Evolutionary conservation across 768 basidiomycete genomes (phyloP).

Genomic region (Dentipellis fragilis): DNA sequence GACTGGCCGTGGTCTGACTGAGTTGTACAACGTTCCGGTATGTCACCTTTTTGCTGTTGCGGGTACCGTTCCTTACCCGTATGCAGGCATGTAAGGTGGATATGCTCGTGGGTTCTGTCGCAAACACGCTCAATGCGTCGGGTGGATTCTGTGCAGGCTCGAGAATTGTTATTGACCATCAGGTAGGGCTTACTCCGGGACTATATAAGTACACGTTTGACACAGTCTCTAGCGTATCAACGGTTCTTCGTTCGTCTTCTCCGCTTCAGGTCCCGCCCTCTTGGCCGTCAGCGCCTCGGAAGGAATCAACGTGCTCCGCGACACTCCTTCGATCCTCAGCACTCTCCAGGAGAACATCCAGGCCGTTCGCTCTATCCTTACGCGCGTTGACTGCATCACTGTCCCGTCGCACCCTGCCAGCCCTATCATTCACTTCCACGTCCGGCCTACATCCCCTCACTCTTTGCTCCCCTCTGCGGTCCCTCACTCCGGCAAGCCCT

Average conservation of each 20-base stretch:
- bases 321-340: conserved; percentile 64
- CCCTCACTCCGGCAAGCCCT: conserved; percentile 26
- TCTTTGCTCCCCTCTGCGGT: conserved; percentile 13
- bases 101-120: conserved; percentile 87
- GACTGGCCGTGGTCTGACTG: conserved; percentile 91
- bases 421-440: conserved; percentile 79
- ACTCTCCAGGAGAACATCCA: conserved; percentile 75
- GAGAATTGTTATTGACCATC: conserved; percentile 73
- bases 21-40: conserved; percentile 89
- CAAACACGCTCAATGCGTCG: conserved; percentile 69
- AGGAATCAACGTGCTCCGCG: conserved; percentile 70
- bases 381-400: conserved; percentile 72
- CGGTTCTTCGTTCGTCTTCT: conserved; percentile 91
- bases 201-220: background rate
- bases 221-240: conserved; percentile 68
- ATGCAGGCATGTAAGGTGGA: conserved; percentile 78
- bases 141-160: conserved; percentile 97
- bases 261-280: conserved; percentile 86
- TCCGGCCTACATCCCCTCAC: conserved; percentile 29
- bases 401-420: conserved; percentile 82
- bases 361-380: conserved; percentile 69
- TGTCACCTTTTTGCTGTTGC: conserved; percentile 16
- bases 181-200: conserved; percentile 33
- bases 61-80: background rate
- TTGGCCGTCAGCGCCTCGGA: conserved; percentile 84